Evolutionary conservation across 345 rosid genomes (phyloP).

Genomic region (Diplotaxis tenuifolia): DNA sequence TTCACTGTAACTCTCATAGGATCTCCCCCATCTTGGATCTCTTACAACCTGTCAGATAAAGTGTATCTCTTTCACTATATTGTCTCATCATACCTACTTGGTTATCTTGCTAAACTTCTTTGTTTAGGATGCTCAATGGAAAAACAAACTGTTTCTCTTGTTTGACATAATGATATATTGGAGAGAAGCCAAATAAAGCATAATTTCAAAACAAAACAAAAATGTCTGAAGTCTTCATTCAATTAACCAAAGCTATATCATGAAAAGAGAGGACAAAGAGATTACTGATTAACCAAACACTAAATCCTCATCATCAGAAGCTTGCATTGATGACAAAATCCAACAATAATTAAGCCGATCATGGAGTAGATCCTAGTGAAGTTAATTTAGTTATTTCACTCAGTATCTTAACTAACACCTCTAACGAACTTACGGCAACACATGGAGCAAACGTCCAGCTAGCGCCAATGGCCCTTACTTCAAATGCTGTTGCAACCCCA

Average conservation of each 20-base stretch:
- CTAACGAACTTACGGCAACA: conserved; percentile 61
- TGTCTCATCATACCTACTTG: too few relatives aligned
- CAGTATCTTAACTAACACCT: not conserved
- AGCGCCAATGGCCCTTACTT: conserved; percentile 82
- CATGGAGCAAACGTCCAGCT: conserved; percentile 86
- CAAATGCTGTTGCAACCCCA: conserved; percentile 84
- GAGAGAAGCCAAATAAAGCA: too few relatives aligned
- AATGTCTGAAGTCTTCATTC: too few relatives aligned
- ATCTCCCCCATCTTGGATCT: conserved; percentile 94
- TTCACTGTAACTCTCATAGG: conserved; percentile 83
- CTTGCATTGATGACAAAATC: too few relatives aligned
- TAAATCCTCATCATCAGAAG: too few relatives aligned
- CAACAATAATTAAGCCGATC: not conserved
- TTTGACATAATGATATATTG: too few relatives aligned
- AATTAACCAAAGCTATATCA: not conserved
- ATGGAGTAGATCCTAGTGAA: too few relatives aligned
- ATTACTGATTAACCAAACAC: not conserved
- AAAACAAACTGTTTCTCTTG: too few relatives aligned
- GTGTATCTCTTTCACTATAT: too few relatives aligned
- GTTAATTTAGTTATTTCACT: not conserved
- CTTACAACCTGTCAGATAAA: conserved; percentile 15
- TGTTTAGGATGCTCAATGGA: too few relatives aligned
- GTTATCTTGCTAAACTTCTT: too few relatives aligned
- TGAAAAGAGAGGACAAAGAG: not conserved
- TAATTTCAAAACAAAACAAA: too few relatives aligned